Evolutionary conservation across 1,284 basidiomycete genomes (phyloP), one percentile per base, ranked within the genome.

Genomic region (Sutorius eximius): DNA sequence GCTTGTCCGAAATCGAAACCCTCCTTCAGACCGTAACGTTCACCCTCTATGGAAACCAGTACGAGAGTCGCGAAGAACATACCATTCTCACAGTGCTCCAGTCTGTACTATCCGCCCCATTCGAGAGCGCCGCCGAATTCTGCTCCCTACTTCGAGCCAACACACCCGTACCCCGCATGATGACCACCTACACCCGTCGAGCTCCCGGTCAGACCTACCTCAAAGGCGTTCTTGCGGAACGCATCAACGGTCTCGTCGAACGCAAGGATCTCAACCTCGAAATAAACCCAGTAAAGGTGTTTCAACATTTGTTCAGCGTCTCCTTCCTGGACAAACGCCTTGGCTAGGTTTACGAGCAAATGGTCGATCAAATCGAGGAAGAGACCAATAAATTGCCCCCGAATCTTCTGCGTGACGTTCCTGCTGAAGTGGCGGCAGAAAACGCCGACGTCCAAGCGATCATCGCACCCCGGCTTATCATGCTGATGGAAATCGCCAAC

Each of bases 21-120:
- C 87, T 99, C 52, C 85, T 99, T 24, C 97, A 99, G 73, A 99
- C 97, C 5, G 96, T 99, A 75, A 99, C 99, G 97, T 99, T 99
- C 76, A 98, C 96, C 18, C 85, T 99, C 34, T 99, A 98, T 73
- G 97, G 96, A 62, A 98, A 98, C 78, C 97, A 99, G 75, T 99
- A 99, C 78, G 97, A 99, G 77, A 94, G 91, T 68, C 82, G 96
- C 64, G 97, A 99, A 77, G 97, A 99, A 75, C 97, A 99, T 75
- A 77, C 99, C 45, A 85, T 99, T 54, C 81, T 99, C 62, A 98
- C 96, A 56, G 98, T 99, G 96, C 98, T 99, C 76, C 83, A 98
- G 80, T 96, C 93, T 63, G 97, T 99, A 4, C 79, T 99, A 11
- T 95, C 95, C 18, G 95, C 96, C 13, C 97, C 99, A 73, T 98